Percentiles rank a stretch among this genome's conserved stretches.
phyloP scores from a whole-genome alignment of 1,139 yeast species.

The Blastobotrys persicus region DNA sequence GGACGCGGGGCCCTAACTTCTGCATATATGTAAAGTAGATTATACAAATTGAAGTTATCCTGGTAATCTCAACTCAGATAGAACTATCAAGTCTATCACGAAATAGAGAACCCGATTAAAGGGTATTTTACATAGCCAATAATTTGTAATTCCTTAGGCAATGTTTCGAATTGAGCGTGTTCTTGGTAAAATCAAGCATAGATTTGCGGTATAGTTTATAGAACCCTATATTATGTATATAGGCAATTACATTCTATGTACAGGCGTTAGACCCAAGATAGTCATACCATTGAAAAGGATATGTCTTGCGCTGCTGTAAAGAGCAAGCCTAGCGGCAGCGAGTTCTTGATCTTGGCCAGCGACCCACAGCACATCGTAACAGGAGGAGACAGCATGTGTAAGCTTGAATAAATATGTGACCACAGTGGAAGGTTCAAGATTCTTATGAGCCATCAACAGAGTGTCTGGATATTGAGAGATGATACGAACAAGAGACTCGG shows the following conservation, averaged over 20 bases:
- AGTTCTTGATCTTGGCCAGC: conserved; percentile 90
- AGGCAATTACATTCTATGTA: conserved; percentile 79
- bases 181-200: too few relatives aligned
- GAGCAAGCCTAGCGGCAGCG: conserved; percentile 89
- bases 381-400: conserved; percentile 90
- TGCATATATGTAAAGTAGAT: background rate
- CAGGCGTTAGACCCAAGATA: conserved; percentile 91
- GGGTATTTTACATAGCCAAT: too few relatives aligned
- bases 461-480: conserved; percentile 92
- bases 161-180: too few relatives aligned
- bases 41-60: too few relatives aligned
- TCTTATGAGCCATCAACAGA: conserved; percentile 76
- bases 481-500: conserved; percentile 68
- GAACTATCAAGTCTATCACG: too few relatives aligned
- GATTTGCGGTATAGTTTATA: too few relatives aligned
- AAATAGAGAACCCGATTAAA: too few relatives aligned
- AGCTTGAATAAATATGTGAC: conserved; percentile 91
- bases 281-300: conserved; percentile 89
- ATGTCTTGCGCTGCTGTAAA: conserved; percentile 88
- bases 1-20: conserved; percentile 73
- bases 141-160: too few relatives aligned
- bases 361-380: conserved; percentile 96
- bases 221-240: background rate
- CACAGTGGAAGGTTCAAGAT: conserved; percentile 89
- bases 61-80: too few relatives aligned